Base-by-base conservation (phyloP, 108 stramenopile species). In the Fragilaria radians region DNA sequence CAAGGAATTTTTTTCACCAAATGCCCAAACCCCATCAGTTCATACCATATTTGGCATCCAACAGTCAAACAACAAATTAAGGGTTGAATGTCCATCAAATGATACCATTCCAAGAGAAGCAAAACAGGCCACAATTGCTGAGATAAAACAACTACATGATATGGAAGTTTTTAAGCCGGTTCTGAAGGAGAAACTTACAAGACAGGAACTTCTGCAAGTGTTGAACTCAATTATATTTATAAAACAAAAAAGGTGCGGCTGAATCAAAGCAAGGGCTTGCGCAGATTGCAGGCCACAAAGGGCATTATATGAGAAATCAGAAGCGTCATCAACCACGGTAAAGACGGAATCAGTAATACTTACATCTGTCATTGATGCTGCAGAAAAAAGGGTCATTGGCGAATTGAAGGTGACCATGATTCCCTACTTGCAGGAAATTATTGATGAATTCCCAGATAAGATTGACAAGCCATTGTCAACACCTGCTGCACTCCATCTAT, bases 121-220 rank as follows among this genome's bases (percentile, higher is more conserved):
- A 34, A 55, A 56, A 28, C 49, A 59, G 0, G 74, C 72, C 1
- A 28, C 68, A 0, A 19, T 28, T 3, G 68, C 67, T 23, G 81
- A 83, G 48, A 36, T 83, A 25, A 46, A 73, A 31, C 74, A 78
- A 53, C 50, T 78, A n/a, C 54, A 72, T 18, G 60, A 66, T 32
- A 47, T 69, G 36, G 30, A 58, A 1, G 56, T 48, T 1, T 67
- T 67, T 33, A 36, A 54, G 18, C 71, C 74, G 0, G 30, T 49
- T 14, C 34, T 68, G 23, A 33, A 52, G 22, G 51, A 54, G 4
- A 50, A 57, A 7, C 11, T 77, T 3, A 72, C 70, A 1, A 28
- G 33, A 25, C 65, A 73, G 29, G 46, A 81, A 22, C 36, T 28
- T 23, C 46, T 17, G 23, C 30, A 27, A 22, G 59, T 69, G 0